Base-by-base conservation (phyloP, 2,329 filamentous ascomycete species). In the Trichoderma polysporum region DNA sequence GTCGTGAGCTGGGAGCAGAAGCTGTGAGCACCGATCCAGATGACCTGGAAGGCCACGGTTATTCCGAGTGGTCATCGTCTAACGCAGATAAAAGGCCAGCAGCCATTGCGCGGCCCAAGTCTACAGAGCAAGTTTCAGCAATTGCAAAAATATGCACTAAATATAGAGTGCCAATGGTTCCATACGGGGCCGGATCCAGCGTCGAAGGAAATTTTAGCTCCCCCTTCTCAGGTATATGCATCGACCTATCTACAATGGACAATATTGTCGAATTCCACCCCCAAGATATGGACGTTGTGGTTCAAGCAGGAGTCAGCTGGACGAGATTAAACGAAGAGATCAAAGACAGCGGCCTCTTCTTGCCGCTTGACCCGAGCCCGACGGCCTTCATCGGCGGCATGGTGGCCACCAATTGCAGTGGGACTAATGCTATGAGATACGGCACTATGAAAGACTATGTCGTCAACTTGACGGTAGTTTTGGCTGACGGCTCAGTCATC, bases 361-460 rank as follows among this genome's bases (percentile, higher is more conserved):
- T 91, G 62, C 90, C 90, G 0, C 84, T 90, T 2, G 90, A 92
- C 70, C 90, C 90, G 0, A 87, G 88, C 2, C 90, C 90, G 41
- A 84, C 82, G 0, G 85, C 85, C 0, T 79, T 81, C 69, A 80
- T 88, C 22, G 86, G 85, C 2, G 85, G 86, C 5, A 88, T 88
- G 85, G 79, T 92, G 4, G 86, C 87, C 0, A 91, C 89, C 1
- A 90, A 89, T 62, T 92, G 90, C 78, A 88, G 82, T 62, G 85
- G 85, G 0, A 87, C 85, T 0, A 87, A 87, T 70, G 85, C 85
- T 1, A 81, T 85, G 66, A 80, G 89, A 60, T 92, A 92, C 72
- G 90, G 90, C 0, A 91, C 90, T 0, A 92, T 92, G 90, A 90
- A 90, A 71, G 90, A 92, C 70, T 92, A 88, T 83, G 90, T 92